Base-by-base conservation (phyloP, 2,329 filamentous ascomycete genomes). In the Mariannaea sp. region DNA sequence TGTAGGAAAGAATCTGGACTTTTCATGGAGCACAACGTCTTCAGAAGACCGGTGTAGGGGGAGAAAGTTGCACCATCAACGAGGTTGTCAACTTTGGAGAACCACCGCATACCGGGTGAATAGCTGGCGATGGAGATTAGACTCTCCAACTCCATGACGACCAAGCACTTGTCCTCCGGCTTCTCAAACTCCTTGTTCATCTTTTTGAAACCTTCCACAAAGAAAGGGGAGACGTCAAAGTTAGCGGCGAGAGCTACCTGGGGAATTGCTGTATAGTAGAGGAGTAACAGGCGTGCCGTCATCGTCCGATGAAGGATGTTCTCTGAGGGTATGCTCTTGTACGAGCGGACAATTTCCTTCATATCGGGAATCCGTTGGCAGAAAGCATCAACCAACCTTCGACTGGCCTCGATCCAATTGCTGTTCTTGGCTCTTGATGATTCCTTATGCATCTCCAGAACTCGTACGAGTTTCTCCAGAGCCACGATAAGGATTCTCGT, bases 71-170 rank as follows among this genome's bases (percentile, higher is more conserved):
- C 57, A 14, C 64, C 63, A 32, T 83, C 75, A 1, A 72, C 68
- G n/a, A 88, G 75, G 1, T 79, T 79, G 59, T 88, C 83, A 53
- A 76, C 82, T 66, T 89, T 92, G 57, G 88, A 81, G 76, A 94
- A 97, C 93, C 93, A 97, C 57, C 88, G 85, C 86, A 96, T 94
- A 5, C 87, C 86, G 0, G 89, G 85, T 3, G 92, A 95, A 63
- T 87, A 84, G 57, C 85, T 83, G 3, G 92, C 91, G 68, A 97
- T 89, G 24, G 85, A 81, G 14, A 96, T 83, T 14, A 96, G 77
- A 68, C 93, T 89, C 68, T 92, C 87, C 22, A 97, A 76, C 71
- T 96, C 90, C 65, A 92, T 82, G 8, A 88, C 70, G 17, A 83
- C 77, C 40, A 92, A 75, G 1, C 79, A 78, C 43, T 77, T 72